These are phyloP conservation scores for Epichloe gansuensis DNA, from an alignment of 2,329 filamentous ascomycete species.

Conservation along the genomic window DNA sequence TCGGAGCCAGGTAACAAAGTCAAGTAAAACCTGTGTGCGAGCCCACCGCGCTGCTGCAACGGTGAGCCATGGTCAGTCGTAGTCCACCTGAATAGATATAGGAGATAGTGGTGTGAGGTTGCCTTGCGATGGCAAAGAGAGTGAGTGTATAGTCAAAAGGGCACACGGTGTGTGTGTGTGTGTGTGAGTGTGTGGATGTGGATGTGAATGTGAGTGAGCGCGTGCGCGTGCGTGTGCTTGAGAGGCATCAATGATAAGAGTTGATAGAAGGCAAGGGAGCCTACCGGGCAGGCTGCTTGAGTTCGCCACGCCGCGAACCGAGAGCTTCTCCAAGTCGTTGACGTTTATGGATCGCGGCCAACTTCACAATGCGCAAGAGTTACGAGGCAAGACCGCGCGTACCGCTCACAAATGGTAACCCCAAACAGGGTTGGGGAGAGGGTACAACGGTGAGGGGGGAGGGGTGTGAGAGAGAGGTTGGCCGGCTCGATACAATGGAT, in stretches of 20 bases:
- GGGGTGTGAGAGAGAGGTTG: slow-evolving; percentile 3
- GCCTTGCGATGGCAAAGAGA: neutral
- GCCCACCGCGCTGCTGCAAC: neutral
- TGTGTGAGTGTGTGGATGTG: too few relatives aligned
- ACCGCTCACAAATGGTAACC: slow-evolving; percentile 14
- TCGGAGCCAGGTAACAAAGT: neutral
- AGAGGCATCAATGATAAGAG: slow-evolving; percentile 2
- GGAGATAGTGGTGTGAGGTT: neutral
- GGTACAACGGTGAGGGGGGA: neutral
- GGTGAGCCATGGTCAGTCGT: slow-evolving; percentile 10
- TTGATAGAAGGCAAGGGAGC: slow-evolving; percentile 4
- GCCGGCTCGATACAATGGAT: slow-evolving; percentile 7
- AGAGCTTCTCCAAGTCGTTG: neutral
- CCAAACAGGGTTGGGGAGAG: slow-evolving; percentile 1
- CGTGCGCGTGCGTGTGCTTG: neutral
- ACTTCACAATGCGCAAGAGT: neutral
- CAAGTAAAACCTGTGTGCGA: neutral
- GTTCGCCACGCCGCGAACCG: slow-evolving; percentile 8
- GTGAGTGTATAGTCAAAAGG: neutral
- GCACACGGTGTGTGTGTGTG: neutral
- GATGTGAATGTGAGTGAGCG: too few relatives aligned
- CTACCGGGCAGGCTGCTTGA: slow-evolving; percentile 7
- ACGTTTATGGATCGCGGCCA: slow-evolving; percentile 10
- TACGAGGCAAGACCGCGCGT: slow-evolving; percentile 17
- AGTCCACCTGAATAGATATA: neutral